Evolutionary conservation across 2,329 filamentous ascomycete genomes (phyloP).

Genomic region (Lasiodiplodia gonubiensis): DNA sequence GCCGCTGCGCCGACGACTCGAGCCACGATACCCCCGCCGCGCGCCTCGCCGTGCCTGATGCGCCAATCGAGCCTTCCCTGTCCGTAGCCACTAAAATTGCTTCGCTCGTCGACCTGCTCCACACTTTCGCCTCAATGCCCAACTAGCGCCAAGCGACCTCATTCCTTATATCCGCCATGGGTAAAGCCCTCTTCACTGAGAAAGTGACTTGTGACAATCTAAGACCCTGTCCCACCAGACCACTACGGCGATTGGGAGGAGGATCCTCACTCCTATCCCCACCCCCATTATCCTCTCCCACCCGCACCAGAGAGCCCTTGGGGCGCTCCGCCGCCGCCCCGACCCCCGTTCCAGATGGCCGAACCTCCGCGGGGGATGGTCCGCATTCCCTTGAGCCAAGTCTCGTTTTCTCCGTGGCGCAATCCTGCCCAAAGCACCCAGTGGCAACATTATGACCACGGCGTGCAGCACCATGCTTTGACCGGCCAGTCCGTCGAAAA

Average conservation of each 20-base stretch:
- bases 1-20: conserved; percentile 3
- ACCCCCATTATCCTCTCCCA: neutral
- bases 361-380: conserved; percentile 1
- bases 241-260: conserved; percentile 6
- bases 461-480: neutral
- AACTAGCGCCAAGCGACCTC: neutral
- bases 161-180: conserved; percentile 24
- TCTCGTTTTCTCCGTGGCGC: neutral
- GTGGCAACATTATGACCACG: neutral
- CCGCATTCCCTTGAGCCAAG: neutral
- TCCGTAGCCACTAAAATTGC: conserved; percentile 5
- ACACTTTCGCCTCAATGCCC: conserved; percentile 4
- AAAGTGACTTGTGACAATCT: conserved; percentile 5
- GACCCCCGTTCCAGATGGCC: conserved; percentile 2
- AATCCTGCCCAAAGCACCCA: neutral
- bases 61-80: neutral
- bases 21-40: conserved; percentile 18
- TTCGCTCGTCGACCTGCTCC: neutral
- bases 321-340: conserved; percentile 2
- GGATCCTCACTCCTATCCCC: neutral
- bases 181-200: neutral
- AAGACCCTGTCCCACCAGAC: conserved; percentile 19
- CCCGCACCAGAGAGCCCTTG: neutral
- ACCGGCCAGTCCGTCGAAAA: conserved; percentile 2
- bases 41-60: conserved; percentile 13